Evolutionary conservation across 371 early-diverging fungal genomes (phyloP).

Genomic region (Apophysomyces elegans): DNA sequence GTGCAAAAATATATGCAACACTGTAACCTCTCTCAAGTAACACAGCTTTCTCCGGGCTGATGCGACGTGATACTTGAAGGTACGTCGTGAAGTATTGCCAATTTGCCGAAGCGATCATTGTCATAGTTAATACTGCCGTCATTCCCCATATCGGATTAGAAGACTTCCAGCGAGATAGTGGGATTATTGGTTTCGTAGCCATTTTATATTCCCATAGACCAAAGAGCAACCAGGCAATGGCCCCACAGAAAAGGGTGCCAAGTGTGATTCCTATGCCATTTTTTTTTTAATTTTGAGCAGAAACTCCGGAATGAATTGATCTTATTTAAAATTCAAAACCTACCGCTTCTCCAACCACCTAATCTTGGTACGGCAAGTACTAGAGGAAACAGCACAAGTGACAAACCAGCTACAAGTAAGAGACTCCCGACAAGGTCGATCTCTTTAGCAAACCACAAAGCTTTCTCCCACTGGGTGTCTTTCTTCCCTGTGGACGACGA

Average conservation of each 20-base stretch:
- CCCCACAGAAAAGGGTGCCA: background rate
- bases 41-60: constrained; percentile 23
- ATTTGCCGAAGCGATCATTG: constrained; percentile 45
- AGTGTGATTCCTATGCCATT: background rate
- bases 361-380: constrained; percentile 17
- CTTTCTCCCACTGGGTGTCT: background rate
- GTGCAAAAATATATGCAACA: constrained; percentile 33
- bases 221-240: constrained; percentile 26
- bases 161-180: constrained; percentile 47
- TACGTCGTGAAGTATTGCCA: constrained; percentile 48
- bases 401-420: constrained; percentile 19
- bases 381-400: constrained; percentile 23
- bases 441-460: constrained; percentile 7
- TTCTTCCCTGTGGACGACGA: background rate
- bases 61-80: constrained; percentile 49
- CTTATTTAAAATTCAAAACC: background rate
- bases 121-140: constrained; percentile 39
- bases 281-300: background rate
- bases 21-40: constrained; percentile 42
- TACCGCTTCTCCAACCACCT: constrained; percentile 23
- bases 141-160: constrained; percentile 49
- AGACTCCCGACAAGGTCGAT: constrained; percentile 23
- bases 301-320: background rate
- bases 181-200: constrained; percentile 50
- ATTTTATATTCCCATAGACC: constrained; percentile 44